Percentiles rank a stretch among this genome's conserved stretches.
These are phyloP conservation scores for Blastobotrys ciferrii DNA, from an alignment of 1,139 yeast species.

Conservation along the genomic window DNA sequence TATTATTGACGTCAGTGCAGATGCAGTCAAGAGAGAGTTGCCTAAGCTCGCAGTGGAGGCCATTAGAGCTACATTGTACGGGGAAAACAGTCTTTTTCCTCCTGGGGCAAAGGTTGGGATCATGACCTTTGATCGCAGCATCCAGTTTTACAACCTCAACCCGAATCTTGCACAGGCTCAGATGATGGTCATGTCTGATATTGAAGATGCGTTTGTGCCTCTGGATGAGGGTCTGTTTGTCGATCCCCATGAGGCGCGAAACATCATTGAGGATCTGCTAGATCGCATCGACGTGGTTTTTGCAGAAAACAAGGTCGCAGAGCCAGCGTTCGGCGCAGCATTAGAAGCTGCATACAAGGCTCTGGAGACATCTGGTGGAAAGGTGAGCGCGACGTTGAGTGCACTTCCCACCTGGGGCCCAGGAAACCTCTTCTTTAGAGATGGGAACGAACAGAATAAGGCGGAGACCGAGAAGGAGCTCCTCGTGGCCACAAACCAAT, in stretches of 20 bases:
- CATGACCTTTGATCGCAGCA: slow-evolving; percentile 68
- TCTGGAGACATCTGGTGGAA: slow-evolving; percentile 66
- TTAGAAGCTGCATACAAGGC: slow-evolving; percentile 66
- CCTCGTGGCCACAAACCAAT: slow-evolving; percentile 60
- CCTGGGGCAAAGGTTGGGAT: slow-evolving; percentile 58
- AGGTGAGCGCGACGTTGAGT: slow-evolving; percentile 66
- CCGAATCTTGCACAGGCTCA: slow-evolving; percentile 58
- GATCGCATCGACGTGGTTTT: slow-evolving; percentile 54
- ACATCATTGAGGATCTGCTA: slow-evolving; percentile 66
- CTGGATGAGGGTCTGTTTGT: slow-evolving; percentile 75
- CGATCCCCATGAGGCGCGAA: slow-evolving; percentile 65
- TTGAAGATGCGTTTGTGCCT: slow-evolving; percentile 82
- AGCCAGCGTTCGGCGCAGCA: slow-evolving; percentile 81
- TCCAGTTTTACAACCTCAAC: slow-evolving; percentile 73
- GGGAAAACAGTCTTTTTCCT: slow-evolving; percentile 33
- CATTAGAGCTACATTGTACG: slow-evolving; percentile 56
- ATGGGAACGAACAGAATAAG: slow-evolving; percentile 22
- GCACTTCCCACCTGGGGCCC: slow-evolving; percentile 82
- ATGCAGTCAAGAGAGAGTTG: slow-evolving; percentile 60
- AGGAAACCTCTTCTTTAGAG: slow-evolving; percentile 65
- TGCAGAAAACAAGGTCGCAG: slow-evolving; percentile 50
- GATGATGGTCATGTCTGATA: slow-evolving; percentile 65
- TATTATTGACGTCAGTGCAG: slow-evolving; percentile 69
- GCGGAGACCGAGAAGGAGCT: slow-evolving; percentile 55
- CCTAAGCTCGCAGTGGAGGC: slow-evolving; percentile 73